Percentiles rank a stretch among this genome's conserved stretches.
Conservation (phyloP, 345 rosid species). For the Boechera divaricarpa region DNA sequence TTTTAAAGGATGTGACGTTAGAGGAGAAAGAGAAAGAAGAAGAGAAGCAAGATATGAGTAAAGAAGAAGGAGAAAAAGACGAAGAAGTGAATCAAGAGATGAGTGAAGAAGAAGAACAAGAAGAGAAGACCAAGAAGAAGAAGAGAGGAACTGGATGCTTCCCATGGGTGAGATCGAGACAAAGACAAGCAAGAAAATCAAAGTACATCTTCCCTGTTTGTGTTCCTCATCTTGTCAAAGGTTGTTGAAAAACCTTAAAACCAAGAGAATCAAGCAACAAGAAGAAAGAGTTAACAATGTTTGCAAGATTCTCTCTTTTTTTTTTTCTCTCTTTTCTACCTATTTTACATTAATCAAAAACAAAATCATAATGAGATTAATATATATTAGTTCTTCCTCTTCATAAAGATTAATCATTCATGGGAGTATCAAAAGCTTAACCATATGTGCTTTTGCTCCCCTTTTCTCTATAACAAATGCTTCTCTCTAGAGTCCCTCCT, state of each 20-base stretch:
- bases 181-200: conserved; percentile 53
- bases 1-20: conserved; percentile 47
- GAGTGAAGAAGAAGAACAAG: conserved; percentile 33
- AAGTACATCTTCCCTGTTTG: conserved; percentile 49
- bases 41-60: conserved; percentile 15
- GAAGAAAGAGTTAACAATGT: not conserved
- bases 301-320: conserved; percentile 28
- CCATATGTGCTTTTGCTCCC: conserved; percentile 29
- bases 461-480: conserved; percentile 33
- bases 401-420: conserved; percentile 33
- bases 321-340: conserved; percentile 10
- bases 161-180: conserved; percentile 69
- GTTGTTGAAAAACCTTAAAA: conserved; percentile 38
- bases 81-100: conserved; percentile 20
- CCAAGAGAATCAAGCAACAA: conserved; percentile 22
- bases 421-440: conserved; percentile 37
- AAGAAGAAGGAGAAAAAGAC: conserved; percentile 38
- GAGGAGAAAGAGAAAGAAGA: conserved; percentile 40
- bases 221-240: conserved; percentile 50
- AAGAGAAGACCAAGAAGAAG: conserved; percentile 20
- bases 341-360: conserved; percentile 15
- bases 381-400: conserved; percentile 23
- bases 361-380: conserved; percentile 18
- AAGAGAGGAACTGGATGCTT: conserved; percentile 65
- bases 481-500: conserved; percentile 8